Base-by-base conservation (phyloP, 163 green algal genomes). In the Volvox carteri region DNA sequence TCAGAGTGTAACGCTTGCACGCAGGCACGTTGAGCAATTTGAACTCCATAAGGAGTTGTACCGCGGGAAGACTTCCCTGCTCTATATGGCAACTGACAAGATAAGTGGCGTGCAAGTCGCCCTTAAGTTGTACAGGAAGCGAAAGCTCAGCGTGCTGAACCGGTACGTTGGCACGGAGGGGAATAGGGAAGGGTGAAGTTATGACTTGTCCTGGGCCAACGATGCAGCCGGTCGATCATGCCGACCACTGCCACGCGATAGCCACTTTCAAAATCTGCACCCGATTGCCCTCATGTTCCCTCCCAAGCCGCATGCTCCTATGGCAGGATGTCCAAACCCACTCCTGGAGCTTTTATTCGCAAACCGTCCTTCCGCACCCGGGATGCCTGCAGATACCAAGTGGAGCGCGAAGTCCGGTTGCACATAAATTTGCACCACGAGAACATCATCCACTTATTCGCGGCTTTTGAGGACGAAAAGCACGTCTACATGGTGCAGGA, bases 41-140 rank as follows among this genome's bases (percentile, higher is more conserved):
- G 86, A 94, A 28, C 87, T 97, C 33, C 88, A 92, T 28, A 95
- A 96, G 90, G 92, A 96, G 90, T 92, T 98, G 86, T 98, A 97
- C 91, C 92, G 94, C 44, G 96, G 96, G 30, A 97, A 97, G 68
- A 94, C 91, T 0, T 96, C 93, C 0, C 68, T 96, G 33, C 85
- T 98, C n/a, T 96, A 97, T 88, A 89, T 91, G 44, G 96, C 95
- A 1, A 93, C 84, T 1, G 94, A 96, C 88, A 86, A 76, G 21
- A n/a, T 67, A 1, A 95, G 90, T 39, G 87, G 92, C 14, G 33
- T 91, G 35, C 88, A 90, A 2, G 89, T 98, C 2, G 95, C 93
- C 0, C 90, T 98, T 19, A 98, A 98, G 88, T 89, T 96, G 14
- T 98, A 98, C 90, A 92, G 92, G 80, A 98, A 98, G 86, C 85